Conservation (phyloP, 257 asterid genomes). For the Pogostemon cablin region DNA sequence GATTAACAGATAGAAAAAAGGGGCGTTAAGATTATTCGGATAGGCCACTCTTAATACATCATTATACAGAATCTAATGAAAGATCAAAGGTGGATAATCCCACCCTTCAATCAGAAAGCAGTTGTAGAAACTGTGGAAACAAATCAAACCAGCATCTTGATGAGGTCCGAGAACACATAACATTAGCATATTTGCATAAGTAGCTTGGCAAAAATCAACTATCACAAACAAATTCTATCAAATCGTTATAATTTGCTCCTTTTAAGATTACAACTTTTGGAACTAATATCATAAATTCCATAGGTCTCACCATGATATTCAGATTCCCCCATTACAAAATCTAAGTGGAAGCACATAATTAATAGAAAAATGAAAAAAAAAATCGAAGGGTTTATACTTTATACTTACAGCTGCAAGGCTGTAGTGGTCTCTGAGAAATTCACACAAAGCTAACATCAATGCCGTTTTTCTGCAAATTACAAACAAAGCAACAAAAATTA, state of each 20-base stretch:
- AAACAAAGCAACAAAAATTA: slow-evolving; percentile 13
- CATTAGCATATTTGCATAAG: neutral
- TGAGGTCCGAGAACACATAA: neutral
- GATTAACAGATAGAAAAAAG: no score
- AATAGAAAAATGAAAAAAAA: neutral
- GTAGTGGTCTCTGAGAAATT: slow-evolving; percentile 75
- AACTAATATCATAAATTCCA: neutral
- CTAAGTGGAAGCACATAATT: neutral
- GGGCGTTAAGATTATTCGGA: no score
- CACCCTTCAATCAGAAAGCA: slow-evolving; percentile 5
- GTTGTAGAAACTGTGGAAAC: neutral
- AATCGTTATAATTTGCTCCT: neutral
- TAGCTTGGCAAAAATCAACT: neutral
- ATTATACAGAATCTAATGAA: neutral
- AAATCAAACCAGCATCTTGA: neutral
- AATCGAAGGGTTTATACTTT: neutral
- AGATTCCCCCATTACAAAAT: neutral
- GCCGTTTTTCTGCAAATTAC: slow-evolving; percentile 80
- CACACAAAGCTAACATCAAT: slow-evolving; percentile 83
- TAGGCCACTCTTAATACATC: neutral
- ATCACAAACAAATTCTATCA: neutral
- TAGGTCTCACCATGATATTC: neutral
- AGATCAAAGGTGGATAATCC: neutral
- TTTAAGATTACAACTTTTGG: neutral
- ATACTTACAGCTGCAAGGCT: slow-evolving; percentile 92